phyloP scores from a whole-genome alignment of 805 yeast species.

The Wickerhamiella sorbophila region DNA sequence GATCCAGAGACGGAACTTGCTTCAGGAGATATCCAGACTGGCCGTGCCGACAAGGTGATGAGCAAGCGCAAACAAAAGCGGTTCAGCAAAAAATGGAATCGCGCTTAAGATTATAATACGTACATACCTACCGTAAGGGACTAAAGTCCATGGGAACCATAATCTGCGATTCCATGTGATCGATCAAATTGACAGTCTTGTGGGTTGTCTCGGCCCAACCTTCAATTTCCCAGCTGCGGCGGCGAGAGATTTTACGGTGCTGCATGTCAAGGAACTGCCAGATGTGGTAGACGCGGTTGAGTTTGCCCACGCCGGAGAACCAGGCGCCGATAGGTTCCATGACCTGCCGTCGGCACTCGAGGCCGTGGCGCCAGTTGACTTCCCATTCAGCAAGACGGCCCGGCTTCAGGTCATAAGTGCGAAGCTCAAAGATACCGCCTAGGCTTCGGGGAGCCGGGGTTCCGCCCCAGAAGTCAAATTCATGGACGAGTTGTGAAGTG shows the following conservation, averaged over 20 bases:
- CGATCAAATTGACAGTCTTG: conserved; percentile 29
- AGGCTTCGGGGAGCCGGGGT: conserved; percentile 29
- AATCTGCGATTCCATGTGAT: conserved; percentile 27
- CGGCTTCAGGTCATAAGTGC: conserved; percentile 28
- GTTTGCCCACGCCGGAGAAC: conserved; percentile 29
- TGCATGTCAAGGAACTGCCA: conserved; percentile 34
- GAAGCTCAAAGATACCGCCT: conserved; percentile 31
- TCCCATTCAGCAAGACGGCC: conserved; percentile 33
- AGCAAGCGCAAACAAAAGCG: conserved; percentile 8
- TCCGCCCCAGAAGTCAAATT: conserved; percentile 33
- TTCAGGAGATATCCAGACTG: neutral
- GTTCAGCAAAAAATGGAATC: conserved; percentile 2
- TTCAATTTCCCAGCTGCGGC: conserved; percentile 31
- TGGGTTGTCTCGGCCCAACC: conserved; percentile 35
- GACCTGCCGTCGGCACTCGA: conserved; percentile 31
- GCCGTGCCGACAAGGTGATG: conserved; percentile 9
- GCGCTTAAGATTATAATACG: neutral
- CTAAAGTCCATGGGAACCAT: conserved; percentile 29
- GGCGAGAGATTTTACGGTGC: conserved; percentile 29
- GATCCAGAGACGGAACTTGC: no score
- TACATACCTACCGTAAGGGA: conserved; percentile 22
- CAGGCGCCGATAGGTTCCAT: conserved; percentile 36
- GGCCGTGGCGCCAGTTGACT: conserved; percentile 29
- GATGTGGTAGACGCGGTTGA: conserved; percentile 30
- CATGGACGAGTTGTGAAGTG: conserved; percentile 27